Evolutionary conservation across 306 rosid genomes (phyloP).

Genomic region (Fagus crenata): DNA sequence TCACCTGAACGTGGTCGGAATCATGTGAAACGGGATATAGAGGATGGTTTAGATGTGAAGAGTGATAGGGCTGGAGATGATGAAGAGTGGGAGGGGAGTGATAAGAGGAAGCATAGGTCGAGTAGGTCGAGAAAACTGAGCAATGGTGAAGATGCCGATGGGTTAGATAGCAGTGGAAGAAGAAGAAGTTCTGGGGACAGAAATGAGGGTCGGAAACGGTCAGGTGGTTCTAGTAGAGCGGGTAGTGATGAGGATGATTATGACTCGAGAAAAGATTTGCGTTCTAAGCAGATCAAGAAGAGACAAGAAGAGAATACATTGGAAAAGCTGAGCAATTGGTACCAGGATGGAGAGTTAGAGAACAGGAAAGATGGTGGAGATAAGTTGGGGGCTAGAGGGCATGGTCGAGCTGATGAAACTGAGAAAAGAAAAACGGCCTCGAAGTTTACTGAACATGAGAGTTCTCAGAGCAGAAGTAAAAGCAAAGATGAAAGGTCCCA

Average conservation of each 20-base stretch:
- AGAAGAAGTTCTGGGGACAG: constrained; percentile 60
- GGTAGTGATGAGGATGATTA: constrained; percentile 70
- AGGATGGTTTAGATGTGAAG: constrained; percentile 53
- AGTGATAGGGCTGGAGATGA: constrained; percentile 64
- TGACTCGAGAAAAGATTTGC: constrained; percentile 61
- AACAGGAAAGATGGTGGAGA: constrained; percentile 61
- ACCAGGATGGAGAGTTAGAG: constrained; percentile 89
- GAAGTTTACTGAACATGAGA: constrained; percentile 51
- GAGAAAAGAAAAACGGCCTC: constrained; percentile 54
- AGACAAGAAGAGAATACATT: constrained; percentile 88
- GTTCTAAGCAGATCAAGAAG: constrained; percentile 65
- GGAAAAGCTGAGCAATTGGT: constrained; percentile 91
- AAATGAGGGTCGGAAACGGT: constrained; percentile 54
- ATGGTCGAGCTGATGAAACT: constrained; percentile 43
- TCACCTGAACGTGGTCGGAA: constrained; percentile 52
- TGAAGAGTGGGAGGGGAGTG: constrained; percentile 71
- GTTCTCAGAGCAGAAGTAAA: constrained; percentile 54
- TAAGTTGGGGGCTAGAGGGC: constrained; percentile 46
- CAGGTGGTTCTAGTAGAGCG: constrained; percentile 58
- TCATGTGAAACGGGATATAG: constrained; percentile 44
- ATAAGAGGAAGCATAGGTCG: constrained; percentile 80
- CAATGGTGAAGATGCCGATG: constrained; percentile 65
- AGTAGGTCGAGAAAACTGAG: constrained; percentile 65
- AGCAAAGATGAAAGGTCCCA: constrained; percentile 51
- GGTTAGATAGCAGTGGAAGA: constrained; percentile 58